Base-by-base conservation (phyloP, 768 basidiomycete genomes). In the Phlebiopsis gigantea region DNA sequence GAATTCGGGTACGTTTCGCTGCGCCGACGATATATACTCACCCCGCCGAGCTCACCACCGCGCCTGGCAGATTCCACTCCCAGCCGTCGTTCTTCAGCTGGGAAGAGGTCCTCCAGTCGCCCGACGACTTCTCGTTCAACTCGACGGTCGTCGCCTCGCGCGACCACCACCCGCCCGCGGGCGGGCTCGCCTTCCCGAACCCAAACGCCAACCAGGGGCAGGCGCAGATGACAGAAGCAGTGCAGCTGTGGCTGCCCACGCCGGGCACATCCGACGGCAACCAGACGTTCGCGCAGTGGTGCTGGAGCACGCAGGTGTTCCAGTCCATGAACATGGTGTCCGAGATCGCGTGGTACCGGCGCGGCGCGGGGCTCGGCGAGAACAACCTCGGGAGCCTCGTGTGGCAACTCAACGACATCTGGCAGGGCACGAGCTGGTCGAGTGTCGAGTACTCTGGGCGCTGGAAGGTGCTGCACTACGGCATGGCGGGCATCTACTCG, bases 51-150 rank as follows among this genome's bases (percentile, higher is more conserved):
- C 15, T 24, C 12, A 24, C 7, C 24, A 7, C 7, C 47, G 34
- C 22, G 22, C 21, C 10, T 7, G 9, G n/a, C 34, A 81, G 81
- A 9, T 83, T 82, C 68, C 82, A 83, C 64, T 83, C 82, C 0
- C 80, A 82, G 77, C 82, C 82, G 4, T 83, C 81, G 0, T 79
- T 83, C 67, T 83, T 81, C 58, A 77, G 71, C 51, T 84, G 82
- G 82, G 73, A 82, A 61, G 79, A 83, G 62, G 82, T 79, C 1
- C 74, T 83, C 4, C 61, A 66, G 21, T 74, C 75, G 3, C 73
- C 77, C 0, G 76, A 74, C 8, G 81, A 82, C 62, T 83, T 81
- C 66, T 71, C 71, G 24, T 83, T 83, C 69, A 82, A 83, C 66
- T 81, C 80, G 0, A 79, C 78, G 0, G 80, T 79, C 7, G 81